These are phyloP conservation scores for Ploettnerulaceae sp. DNA, from an alignment of 2,329 filamentous ascomycete genomes.

Conservation along the genomic window DNA sequence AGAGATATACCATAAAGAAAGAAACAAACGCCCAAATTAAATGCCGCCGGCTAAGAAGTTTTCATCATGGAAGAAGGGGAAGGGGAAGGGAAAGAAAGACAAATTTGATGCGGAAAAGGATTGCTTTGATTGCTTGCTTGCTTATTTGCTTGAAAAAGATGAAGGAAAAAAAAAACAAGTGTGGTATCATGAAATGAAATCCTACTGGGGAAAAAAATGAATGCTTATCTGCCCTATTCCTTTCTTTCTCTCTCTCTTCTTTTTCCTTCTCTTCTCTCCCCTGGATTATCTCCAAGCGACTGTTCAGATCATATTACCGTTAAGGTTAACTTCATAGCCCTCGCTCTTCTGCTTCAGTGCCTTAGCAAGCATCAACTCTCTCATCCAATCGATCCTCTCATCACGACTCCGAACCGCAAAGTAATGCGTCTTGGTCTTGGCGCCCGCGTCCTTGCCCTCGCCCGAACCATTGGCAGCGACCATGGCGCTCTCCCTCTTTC, in stretches of 20 bases:
- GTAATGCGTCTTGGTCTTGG: slow-evolving; percentile 80
- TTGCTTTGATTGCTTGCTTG: too few relatives aligned
- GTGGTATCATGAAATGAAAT: too few relatives aligned
- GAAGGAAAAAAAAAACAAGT: too few relatives aligned
- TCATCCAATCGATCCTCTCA: slow-evolving; percentile 96
- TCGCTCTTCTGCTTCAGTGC: slow-evolving; percentile 78
- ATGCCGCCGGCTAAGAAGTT: slow-evolving; percentile 13
- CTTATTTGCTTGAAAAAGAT: too few relatives aligned
- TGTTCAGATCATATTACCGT: slow-evolving; percentile 69
- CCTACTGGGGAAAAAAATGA: slow-evolving; percentile 12
- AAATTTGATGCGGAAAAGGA: too few relatives aligned
- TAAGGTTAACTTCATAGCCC: slow-evolving; percentile 77
- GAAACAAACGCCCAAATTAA: slow-evolving; percentile 12
- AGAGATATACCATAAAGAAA: slow-evolving; percentile 10
- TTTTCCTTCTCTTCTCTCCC: background rate
- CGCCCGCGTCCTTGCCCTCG: slow-evolving; percentile 46
- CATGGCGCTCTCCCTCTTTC: slow-evolving; percentile 37
- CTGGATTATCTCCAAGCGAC: background rate
- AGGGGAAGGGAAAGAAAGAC: too few relatives aligned
- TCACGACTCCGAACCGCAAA: slow-evolving; percentile 85
- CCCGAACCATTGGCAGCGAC: slow-evolving; percentile 3
- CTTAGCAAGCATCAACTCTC: slow-evolving; percentile 87
- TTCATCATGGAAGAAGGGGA: too few relatives aligned
- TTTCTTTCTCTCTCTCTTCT: too few relatives aligned
- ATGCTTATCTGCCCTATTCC: too few relatives aligned